phyloP scores from a whole-genome alignment of 2,329 filamentous ascomycete genomes.

The Mollisiaceae sp. region DNA sequence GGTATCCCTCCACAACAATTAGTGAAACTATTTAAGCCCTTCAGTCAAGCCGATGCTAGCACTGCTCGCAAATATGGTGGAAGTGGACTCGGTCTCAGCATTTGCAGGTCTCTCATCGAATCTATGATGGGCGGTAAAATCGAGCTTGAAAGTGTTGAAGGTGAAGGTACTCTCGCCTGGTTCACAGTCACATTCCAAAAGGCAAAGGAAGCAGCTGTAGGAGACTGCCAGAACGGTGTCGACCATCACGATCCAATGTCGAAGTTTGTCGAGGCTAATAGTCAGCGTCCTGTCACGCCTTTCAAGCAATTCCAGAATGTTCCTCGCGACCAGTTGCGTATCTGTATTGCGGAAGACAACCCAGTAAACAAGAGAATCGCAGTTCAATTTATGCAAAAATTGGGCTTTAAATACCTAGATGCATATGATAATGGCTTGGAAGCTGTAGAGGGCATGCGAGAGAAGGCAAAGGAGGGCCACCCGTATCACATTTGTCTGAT shows the following conservation, averaged over 20 bases:
- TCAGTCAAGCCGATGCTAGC: conserved; percentile 89
- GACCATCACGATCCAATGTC: conserved; percentile 44
- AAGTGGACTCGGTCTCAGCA: conserved; percentile 87
- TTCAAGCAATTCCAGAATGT: conserved; percentile 73
- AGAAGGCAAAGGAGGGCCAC: conserved; percentile 70
- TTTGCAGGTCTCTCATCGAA: conserved; percentile 93
- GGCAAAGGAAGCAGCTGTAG: conserved; percentile 66
- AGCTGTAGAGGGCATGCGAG: conserved; percentile 84
- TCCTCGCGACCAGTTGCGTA: conserved; percentile 76
- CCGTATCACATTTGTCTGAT: conserved; percentile 93
- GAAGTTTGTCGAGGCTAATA: conserved; percentile 49
- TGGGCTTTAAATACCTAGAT: conserved; percentile 81
- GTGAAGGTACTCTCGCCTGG: conserved; percentile 71
- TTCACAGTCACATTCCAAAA: conserved; percentile 90
- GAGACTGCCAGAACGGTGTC: conserved; percentile 53
- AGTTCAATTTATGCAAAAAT: conserved; percentile 83
- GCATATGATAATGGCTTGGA: conserved; percentile 90
- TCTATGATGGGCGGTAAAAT: conserved; percentile 90
- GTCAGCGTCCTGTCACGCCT: conserved; percentile 49
- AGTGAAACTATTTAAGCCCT: conserved; percentile 87
- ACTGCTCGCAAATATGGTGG: conserved; percentile 91
- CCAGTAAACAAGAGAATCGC: conserved; percentile 94
- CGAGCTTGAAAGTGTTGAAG: conserved; percentile 77
- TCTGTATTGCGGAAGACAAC: conserved; percentile 96
- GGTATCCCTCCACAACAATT: conserved; percentile 84